Conservation (phyloP, 1,139 yeast species). For the Oligophagozyma castellii region DNA sequence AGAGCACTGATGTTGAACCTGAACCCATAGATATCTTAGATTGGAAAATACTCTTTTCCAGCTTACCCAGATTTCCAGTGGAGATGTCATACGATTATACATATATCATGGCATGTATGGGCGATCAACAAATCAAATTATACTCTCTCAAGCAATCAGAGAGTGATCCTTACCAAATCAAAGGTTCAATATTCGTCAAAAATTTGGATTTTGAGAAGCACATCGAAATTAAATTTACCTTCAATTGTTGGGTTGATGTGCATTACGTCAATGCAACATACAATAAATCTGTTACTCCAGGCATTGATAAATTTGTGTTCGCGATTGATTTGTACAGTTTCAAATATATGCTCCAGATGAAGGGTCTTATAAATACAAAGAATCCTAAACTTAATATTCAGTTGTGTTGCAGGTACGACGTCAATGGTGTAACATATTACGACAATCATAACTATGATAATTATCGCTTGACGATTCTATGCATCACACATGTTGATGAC, state of each 20-base stretch:
- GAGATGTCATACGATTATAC: neutral
- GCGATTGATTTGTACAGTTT: constrained; percentile 13
- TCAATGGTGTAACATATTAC: constrained; percentile 21
- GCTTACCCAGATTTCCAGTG: neutral
- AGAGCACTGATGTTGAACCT: too few species aligned
- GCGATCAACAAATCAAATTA: constrained; percentile 18
- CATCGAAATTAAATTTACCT: constrained; percentile 17
- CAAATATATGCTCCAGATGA: constrained; percentile 19
- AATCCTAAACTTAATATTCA: constrained; percentile 10
- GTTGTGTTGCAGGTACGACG: constrained; percentile 23
- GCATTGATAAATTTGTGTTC: constrained; percentile 18
- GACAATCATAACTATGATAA: constrained; percentile 23
- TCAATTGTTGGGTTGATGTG: constrained; percentile 16
- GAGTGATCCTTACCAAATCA: constrained; percentile 3
- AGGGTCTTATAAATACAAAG: constrained; percentile 10
- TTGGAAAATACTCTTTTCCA: neutral
- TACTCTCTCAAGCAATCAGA: constrained; percentile 9
- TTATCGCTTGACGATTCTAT: constrained; percentile 8
- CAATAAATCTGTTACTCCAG: constrained; percentile 12
- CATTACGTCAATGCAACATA: constrained; percentile 15
- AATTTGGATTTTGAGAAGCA: constrained; percentile 17
- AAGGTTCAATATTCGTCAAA: constrained; percentile 13
- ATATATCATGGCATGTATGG: constrained; percentile 6
- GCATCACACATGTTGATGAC: neutral
- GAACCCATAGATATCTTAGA: neutral